Conservation (phyloP, 1,284 basidiomycete species). For the Trichosporon coremiiforme region DNA sequence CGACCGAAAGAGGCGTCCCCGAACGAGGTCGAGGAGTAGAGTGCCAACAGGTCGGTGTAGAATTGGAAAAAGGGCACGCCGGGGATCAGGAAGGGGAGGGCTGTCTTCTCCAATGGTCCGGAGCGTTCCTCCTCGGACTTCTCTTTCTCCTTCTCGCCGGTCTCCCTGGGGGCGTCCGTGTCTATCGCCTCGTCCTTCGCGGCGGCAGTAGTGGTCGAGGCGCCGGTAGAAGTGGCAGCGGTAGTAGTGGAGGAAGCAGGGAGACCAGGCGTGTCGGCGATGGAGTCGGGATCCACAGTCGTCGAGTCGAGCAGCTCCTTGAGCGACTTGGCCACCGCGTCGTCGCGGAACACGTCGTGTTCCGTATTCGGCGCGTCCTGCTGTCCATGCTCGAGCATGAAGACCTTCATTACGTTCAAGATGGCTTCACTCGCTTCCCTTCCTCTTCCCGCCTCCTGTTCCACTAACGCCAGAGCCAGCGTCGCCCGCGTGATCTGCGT, state of each 20-base stretch:
- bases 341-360: constrained; percentile 58
- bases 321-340: constrained; percentile 65
- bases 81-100: constrained; percentile 66
- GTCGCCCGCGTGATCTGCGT: constrained; percentile 72
- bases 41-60: constrained; percentile 84
- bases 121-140: constrained; percentile 16
- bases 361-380: constrained; percentile 58
- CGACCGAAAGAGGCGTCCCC: constrained; percentile 74
- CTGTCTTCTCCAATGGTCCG: constrained; percentile 63
- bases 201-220: too few species aligned
- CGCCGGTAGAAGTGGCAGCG: too few species aligned
- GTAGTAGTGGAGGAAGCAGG: neutral
- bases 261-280: neutral
- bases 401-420: constrained; percentile 86
- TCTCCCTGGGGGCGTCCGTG: too few species aligned
- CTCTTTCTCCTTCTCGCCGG: constrained; percentile 33
- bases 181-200: too few species aligned
- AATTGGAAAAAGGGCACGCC: constrained; percentile 83
- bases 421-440: constrained; percentile 51
- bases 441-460: neutral
- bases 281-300: neutral
- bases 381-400: constrained; percentile 80
- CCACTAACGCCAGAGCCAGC: constrained; percentile 62
- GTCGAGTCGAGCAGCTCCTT: constrained; percentile 60
- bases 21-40: constrained; percentile 91